Evolutionary conservation across 805 yeast genomes (phyloP).

Genomic region (Lipomyces yamanashiensis): DNA sequence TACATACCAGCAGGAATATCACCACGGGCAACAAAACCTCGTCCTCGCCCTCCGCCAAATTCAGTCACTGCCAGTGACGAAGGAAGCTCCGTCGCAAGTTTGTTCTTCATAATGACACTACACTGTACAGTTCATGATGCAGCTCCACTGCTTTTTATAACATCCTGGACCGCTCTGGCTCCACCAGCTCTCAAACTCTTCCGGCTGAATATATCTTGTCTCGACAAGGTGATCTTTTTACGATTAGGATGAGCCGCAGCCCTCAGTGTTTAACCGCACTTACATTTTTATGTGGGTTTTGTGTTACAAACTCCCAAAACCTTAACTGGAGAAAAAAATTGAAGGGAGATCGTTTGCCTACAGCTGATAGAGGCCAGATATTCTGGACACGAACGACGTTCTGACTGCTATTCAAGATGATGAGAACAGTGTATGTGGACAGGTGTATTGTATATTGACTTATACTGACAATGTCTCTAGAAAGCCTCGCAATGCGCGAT

Average conservation of each 20-base stretch:
- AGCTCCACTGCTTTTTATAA: too few relatives aligned
- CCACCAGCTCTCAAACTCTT: too few relatives aligned
- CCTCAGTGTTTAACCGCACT: not conserved
- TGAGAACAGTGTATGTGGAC: constrained; percentile 25
- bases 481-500: constrained; percentile 91
- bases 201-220: too few relatives aligned
- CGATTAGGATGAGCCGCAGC: too few relatives aligned
- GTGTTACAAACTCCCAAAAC: constrained; percentile 15
- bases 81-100: not conserved
- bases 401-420: constrained; percentile 18
- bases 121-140: not conserved
- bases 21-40: constrained; percentile 10
- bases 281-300: not conserved
- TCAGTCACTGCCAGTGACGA: not conserved
- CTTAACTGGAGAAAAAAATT: constrained; percentile 3
- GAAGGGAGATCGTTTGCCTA: too few relatives aligned
- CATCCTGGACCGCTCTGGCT: too few relatives aligned
- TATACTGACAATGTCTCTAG: constrained; percentile 40
- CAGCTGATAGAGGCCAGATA: too few relatives aligned
- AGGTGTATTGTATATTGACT: not conserved
- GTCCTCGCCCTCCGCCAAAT: constrained; percentile 6
- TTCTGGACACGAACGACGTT: not conserved
- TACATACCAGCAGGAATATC: constrained; percentile 4
- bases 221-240: too few relatives aligned
- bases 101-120: not conserved